Percentiles rank a stretch among this genome's conserved stretches.
phyloP scores from a whole-genome alignment of 2,329 filamentous ascomycete species.

The Teratosphaeria gauchensis region DNA sequence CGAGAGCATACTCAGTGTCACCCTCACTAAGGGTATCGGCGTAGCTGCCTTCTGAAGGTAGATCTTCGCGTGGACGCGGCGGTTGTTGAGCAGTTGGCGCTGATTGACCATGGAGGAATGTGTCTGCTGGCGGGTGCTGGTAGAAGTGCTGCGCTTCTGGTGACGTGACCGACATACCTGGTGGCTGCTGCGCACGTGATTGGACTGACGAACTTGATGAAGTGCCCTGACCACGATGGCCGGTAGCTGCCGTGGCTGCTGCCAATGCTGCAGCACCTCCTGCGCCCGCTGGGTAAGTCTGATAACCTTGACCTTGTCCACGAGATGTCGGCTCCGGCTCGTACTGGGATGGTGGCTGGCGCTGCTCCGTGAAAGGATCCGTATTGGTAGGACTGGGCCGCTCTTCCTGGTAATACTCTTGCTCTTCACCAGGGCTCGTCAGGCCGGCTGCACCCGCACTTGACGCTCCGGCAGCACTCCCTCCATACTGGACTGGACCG shows the following conservation, averaged over 20 bases:
- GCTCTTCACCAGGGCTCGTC: conserved; percentile 25
- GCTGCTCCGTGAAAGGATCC: conserved; percentile 51
- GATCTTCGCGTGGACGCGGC: conserved; percentile 27
- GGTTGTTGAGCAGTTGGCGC: conserved; percentile 3
- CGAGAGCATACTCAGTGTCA: conserved; percentile 63
- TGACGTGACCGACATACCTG: conserved; percentile 1
- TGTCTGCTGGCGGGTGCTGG: conserved; percentile 33
- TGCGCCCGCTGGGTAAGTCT: conserved; percentile 15
- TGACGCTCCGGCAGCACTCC: conserved; percentile 6
- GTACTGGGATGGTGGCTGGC: conserved; percentile 27
- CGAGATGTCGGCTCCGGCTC: conserved; percentile 27
- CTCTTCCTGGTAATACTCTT: conserved; percentile 39
- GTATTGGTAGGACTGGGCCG: conserved; percentile 48
- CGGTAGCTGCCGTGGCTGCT: conserved; percentile 1
- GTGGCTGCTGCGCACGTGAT: not conserved
- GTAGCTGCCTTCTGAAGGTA: conserved; percentile 24
- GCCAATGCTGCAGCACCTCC: conserved; percentile 1
- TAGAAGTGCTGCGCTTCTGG: conserved; percentile 32
- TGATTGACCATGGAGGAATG: conserved; percentile 21
- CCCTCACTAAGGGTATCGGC: conserved; percentile 48
- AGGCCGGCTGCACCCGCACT: conserved; percentile 16
- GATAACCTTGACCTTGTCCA: conserved; percentile 14
- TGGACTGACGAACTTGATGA: conserved; percentile 1
- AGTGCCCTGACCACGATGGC: conserved; percentile 5
- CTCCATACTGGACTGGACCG: conserved; percentile 22